Evolutionary conservation across 1,139 yeast species (phyloP).

Genomic region (Pichia sp.): DNA sequence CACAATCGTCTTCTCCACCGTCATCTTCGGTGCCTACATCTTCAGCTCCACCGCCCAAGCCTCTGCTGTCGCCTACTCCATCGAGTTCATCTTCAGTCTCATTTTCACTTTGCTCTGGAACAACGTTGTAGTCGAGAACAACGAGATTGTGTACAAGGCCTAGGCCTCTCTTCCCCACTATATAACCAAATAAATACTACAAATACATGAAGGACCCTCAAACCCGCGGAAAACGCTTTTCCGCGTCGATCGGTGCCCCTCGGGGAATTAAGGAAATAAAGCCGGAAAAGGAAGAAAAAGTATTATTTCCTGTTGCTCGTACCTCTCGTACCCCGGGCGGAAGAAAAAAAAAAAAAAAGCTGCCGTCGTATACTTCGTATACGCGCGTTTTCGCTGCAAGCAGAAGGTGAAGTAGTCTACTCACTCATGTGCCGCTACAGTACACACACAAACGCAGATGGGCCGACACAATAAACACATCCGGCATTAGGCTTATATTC

Average conservation of each 20-base stretch:
- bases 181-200: too few species aligned
- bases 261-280: not conserved
- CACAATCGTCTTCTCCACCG: constrained; percentile 14
- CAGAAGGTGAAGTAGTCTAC: not conserved
- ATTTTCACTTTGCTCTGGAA: constrained; percentile 28
- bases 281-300: too few species aligned
- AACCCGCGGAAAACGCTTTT: too few species aligned
- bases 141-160: constrained; percentile 12
- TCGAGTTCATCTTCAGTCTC: constrained; percentile 22
- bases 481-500: not conserved
- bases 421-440: too few species aligned
- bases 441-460: too few species aligned
- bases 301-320: not conserved
- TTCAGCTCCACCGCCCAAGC: constrained; percentile 18
- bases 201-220: too few species aligned
- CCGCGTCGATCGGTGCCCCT: not conserved
- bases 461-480: too few species aligned
- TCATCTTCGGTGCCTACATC: constrained; percentile 17
- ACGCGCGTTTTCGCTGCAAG: not conserved
- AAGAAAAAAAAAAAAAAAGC: not conserved
- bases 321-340: constrained; percentile 1
- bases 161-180: not conserved
- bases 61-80: constrained; percentile 24
- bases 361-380: not conserved
- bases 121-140: constrained; percentile 22